These are phyloP conservation scores for Coniochaeta sp. DNA, from an alignment of 2,329 filamentous ascomycete genomes.

Conservation along the genomic window DNA sequence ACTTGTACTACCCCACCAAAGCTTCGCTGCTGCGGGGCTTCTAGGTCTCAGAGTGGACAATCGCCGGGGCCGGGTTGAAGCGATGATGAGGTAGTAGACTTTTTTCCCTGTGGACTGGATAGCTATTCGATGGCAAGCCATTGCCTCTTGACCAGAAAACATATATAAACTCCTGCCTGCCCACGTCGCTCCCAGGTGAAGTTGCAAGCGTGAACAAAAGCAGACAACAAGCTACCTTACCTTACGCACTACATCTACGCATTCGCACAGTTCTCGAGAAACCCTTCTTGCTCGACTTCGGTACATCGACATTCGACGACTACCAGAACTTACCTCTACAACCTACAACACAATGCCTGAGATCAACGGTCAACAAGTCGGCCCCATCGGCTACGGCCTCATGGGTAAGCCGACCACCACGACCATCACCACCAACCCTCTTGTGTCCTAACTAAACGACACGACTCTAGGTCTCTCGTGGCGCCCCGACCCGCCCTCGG, in stretches of 20 bases:
- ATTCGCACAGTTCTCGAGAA: background rate
- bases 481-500: slow-evolving; percentile 27
- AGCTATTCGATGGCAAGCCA: no score
- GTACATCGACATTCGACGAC: background rate
- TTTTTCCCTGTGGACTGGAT: background rate
- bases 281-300: background rate
- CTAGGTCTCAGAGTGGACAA: background rate
- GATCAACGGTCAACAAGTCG: slow-evolving; percentile 19
- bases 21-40: background rate
- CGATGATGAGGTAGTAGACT: background rate
- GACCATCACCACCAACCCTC: background rate
- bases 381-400: slow-evolving; percentile 21
- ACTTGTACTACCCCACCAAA: background rate
- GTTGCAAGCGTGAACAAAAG: background rate
- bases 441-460: background rate
- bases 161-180: background rate
- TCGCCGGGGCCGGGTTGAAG: background rate
- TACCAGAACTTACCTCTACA: background rate
- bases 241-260: background rate
- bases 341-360: slow-evolving; percentile 14
- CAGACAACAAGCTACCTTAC: background rate
- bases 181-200: background rate
- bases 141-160: background rate
- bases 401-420: slow-evolving; percentile 17
- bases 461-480: slow-evolving; percentile 31